phyloP scores from a whole-genome alignment of 1,284 basidiomycete species.

The Melampsora larici-populina region DNA sequence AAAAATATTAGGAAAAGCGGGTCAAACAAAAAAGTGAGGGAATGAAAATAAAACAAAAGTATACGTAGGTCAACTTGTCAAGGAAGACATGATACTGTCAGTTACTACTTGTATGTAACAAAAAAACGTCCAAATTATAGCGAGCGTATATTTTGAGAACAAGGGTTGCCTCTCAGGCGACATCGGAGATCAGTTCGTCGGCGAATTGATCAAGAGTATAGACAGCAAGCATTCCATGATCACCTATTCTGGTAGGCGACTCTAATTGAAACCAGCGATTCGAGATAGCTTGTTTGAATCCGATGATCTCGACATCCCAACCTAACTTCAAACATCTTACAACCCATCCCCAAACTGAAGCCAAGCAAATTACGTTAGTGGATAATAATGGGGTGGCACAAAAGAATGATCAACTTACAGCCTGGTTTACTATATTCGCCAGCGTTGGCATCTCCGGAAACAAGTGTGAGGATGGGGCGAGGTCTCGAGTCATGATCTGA shows the following conservation, averaged over 20 bases:
- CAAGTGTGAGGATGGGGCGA: background rate
- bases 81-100: no score
- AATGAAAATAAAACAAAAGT: no score
- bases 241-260: background rate
- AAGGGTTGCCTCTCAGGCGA: background rate
- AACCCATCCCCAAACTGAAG: conserved; percentile 4
- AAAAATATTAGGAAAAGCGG: no score
- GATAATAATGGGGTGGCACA: background rate
- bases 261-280: conserved; percentile 1
- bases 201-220: background rate
- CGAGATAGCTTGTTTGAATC: background rate
- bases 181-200: background rate
- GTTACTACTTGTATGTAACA: no score
- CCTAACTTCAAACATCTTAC: conserved; percentile 4
- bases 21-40: no score
- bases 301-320: background rate
- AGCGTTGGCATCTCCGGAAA: conserved; percentile 2
- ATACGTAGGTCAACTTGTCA: no score
- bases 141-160: no score
- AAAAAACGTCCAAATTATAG: no score
- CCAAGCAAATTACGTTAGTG: background rate
- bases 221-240: background rate
- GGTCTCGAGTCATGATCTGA: background rate
- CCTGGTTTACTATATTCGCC: conserved; percentile 6
- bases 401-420: background rate